phyloP scores from a whole-genome alignment of 2,329 filamentous ascomycete genomes.

The Salinomyces thailandicus region DNA sequence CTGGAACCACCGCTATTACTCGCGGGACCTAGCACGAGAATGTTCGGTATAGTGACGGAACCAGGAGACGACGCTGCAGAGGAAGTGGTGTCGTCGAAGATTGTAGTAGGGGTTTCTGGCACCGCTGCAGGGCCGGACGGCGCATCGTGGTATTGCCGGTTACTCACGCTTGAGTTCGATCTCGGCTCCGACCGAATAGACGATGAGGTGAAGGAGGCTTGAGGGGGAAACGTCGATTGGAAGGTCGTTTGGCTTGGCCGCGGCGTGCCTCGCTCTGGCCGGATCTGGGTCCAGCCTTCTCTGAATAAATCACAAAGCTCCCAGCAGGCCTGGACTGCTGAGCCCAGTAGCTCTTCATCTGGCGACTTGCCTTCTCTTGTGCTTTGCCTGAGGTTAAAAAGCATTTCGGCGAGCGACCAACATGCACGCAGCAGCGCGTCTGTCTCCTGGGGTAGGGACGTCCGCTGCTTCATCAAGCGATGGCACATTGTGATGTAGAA shows the following conservation, averaged over 20 bases:
- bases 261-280: slow-evolving; percentile 77
- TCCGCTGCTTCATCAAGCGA: slow-evolving; percentile 88
- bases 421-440: slow-evolving; percentile 76
- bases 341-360: slow-evolving; percentile 76
- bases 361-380: slow-evolving; percentile 59
- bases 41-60: slow-evolving; percentile 65
- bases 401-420: slow-evolving; percentile 84
- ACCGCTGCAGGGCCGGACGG: slow-evolving; percentile 27
- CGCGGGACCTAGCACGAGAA: slow-evolving; percentile 70
- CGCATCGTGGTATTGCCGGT: slow-evolving; percentile 36
- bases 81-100: slow-evolving; percentile 72
- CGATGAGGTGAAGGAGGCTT: slow-evolving; percentile 11
- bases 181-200: slow-evolving; percentile 16
- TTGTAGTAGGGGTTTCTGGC: slow-evolving; percentile 87
- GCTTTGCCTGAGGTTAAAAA: slow-evolving; percentile 81
- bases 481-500: slow-evolving; percentile 93
- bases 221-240: slow-evolving; percentile 7
- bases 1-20: slow-evolving; percentile 17
- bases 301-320: slow-evolving; percentile 88
- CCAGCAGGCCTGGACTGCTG: slow-evolving; percentile 88
- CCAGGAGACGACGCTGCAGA: slow-evolving; percentile 65
- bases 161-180: slow-evolving; percentile 40
- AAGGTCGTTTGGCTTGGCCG: slow-evolving; percentile 61
- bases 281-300: slow-evolving; percentile 80
- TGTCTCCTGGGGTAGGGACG: slow-evolving; percentile 66